A percentile compares a stretch with the other conserved stretches of the same genome.
Evolutionary conservation across 768 basidiomycete species (phyloP).

Genomic region (Galerina marginata): DNA sequence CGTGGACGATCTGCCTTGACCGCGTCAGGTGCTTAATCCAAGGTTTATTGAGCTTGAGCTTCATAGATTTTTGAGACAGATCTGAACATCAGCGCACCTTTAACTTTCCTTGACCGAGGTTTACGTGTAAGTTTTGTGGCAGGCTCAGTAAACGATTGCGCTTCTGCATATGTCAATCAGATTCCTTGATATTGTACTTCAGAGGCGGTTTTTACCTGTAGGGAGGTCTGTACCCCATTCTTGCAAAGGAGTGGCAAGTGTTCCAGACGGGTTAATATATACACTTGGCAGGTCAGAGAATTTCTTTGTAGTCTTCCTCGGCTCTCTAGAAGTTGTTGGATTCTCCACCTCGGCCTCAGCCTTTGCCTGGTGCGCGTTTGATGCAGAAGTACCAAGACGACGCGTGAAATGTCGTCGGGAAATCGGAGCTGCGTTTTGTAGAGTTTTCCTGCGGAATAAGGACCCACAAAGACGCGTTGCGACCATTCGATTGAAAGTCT

Average conservation of each 20-base stretch:
- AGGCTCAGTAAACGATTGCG: not conserved
- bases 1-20: too few species aligned
- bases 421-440: not conserved
- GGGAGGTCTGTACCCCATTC: slow-evolving; percentile 35
- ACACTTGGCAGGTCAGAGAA: slow-evolving; percentile 62
- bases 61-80: too few species aligned
- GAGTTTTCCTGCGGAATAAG: slow-evolving; percentile 31
- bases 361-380: not conserved
- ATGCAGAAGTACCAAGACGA: slow-evolving; percentile 5
- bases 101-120: not conserved
- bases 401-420: slow-evolving; percentile 1
- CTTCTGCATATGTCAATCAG: not conserved
- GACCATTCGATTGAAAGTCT: slow-evolving; percentile 15
- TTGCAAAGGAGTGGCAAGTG: slow-evolving; percentile 44
- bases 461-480: slow-evolving; percentile 22
- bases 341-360: not conserved
- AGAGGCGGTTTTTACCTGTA: too few species aligned
- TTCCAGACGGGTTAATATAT: slow-evolving; percentile 49
- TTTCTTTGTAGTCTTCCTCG: slow-evolving; percentile 44
- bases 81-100: too few species aligned
- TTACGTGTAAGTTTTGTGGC: slow-evolving; percentile 3
- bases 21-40: too few species aligned
- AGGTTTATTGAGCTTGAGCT: too few species aligned
- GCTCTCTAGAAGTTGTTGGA: slow-evolving; percentile 5
- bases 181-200: not conserved